Percentiles rank a stretch among this genome's conserved stretches.
phyloP scores from a whole-genome alignment of 768 basidiomycete genomes.

The Auricularia sp. region DNA sequence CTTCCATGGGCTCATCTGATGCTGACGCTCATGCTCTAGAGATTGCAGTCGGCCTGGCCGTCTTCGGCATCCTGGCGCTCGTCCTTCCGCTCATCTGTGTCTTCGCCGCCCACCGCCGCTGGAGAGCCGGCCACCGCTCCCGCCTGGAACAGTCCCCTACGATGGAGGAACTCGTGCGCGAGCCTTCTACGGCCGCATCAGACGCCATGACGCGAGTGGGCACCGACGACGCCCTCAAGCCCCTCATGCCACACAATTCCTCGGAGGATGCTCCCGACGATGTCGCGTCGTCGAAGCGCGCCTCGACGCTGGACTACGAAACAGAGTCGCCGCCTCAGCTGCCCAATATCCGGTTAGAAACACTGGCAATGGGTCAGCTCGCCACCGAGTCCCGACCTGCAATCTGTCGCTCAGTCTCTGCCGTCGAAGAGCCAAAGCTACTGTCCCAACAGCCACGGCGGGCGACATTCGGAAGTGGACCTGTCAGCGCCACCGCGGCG shows the following conservation, averaged over 20 bases:
- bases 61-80: not conserved
- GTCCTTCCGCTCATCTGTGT: not conserved
- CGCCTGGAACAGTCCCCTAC: not conserved
- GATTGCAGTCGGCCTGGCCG: not conserved
- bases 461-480: not conserved
- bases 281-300: not conserved
- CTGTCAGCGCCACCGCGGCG: not conserved
- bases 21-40: not conserved
- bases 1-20: not conserved
- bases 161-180: not conserved
- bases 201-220: not conserved
- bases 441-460: not conserved
- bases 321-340: too few species aligned
- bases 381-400: too few species aligned
- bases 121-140: not conserved
- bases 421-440: not conserved
- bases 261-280: too few species aligned
- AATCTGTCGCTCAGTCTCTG: too few species aligned
- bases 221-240: not conserved
- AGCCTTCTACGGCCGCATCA: not conserved
- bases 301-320: too few species aligned
- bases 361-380: too few species aligned
- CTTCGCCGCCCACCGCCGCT: not conserved
- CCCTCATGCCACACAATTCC: not conserved
- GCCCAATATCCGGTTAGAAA: too few species aligned